Evolutionary conservation across 805 yeast genomes (phyloP).

Genomic region (Nakazawaea laoshanensis): DNA sequence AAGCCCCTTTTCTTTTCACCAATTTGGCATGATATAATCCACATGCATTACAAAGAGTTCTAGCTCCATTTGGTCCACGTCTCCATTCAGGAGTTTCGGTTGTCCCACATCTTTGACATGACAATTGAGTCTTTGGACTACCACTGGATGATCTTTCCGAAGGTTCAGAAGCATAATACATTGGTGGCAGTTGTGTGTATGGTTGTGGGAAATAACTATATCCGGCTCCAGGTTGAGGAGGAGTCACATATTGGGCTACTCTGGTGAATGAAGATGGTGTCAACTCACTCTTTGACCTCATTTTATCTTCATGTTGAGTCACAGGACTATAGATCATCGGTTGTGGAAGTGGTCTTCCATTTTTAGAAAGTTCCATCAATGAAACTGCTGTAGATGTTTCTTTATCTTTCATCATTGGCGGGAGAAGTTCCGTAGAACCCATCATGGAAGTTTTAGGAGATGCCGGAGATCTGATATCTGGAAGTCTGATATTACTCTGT

Average conservation of each 20-base stretch:
- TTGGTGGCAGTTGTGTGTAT: background rate
- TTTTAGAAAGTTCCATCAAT: conserved; percentile 7
- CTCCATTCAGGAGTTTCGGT: conserved; percentile 78
- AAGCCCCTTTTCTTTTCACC: conserved; percentile 49
- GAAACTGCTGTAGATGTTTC: conserved; percentile 4
- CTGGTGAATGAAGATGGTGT: background rate
- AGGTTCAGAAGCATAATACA: background rate
- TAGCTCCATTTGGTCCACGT: conserved; percentile 69
- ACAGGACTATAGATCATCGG: conserved; percentile 5
- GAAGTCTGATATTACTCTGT: conserved; percentile 8
- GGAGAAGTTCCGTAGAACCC: background rate
- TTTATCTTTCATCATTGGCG: background rate
- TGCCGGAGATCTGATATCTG: conserved; percentile 2
- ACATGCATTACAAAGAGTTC: conserved; percentile 78
- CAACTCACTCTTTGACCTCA: conserved; percentile 6
- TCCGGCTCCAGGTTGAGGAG: background rate
- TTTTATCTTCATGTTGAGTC: background rate
- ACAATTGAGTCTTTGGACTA: conserved; percentile 2
- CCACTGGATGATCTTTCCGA: background rate
- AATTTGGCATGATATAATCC: conserved; percentile 70
- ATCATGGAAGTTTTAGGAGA: conserved; percentile 1
- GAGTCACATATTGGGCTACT: background rate
- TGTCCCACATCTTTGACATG: conserved; percentile 31
- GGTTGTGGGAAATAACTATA: conserved; percentile 1
- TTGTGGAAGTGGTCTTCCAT: conserved; percentile 4